Evolutionary conservation across 139 green algal genomes (phyloP), one percentile per base, ranked within the genome.

Genomic region (Pleodorina starrii): DNA sequence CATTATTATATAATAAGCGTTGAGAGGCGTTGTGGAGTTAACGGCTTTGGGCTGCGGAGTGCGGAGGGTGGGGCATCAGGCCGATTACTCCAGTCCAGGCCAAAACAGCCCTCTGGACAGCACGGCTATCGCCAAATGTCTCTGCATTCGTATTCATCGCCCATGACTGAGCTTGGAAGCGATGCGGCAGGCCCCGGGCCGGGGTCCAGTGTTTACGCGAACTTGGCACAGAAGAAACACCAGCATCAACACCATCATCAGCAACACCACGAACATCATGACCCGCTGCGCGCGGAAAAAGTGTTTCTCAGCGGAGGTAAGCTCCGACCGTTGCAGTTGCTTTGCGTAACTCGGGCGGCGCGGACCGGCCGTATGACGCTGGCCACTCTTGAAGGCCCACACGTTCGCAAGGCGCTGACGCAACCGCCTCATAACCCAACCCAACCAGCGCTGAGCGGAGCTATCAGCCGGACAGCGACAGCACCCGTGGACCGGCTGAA

Each of bases 401-500:
- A n/a, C n/a, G n/a, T n/a, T 57, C 48, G 48, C 63, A 73, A 36
- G 63, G 63, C 32, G 27, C 63, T 73, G 21, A 73, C 19, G 35
- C 35, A 11, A 36, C 32, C 2, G 2, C n/a, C 11, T 16, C 29
- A 29, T 25, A 42, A 9, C 11, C 27, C 29, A 0, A 11, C 16
- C 46, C 32, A 46, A 84, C 54, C 93, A 96, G 97, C 94, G 3
- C 48, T 99, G 21, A 97, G 97, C 12, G 97, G 97, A 3, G 97
- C 94, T 0, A 93, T 99, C 35, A 98, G 94, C 88, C 82, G 97
- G 0, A 98, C 97, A 19, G 93, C 94, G 54, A 99, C 97, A 35
- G 97, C 97, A 0, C 97, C 97, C 0, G 89, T 99, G 2, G 97
- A 99, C 93, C 90, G 97, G 38, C 50, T 99, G 38, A 99, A 99